These are phyloP conservation scores for Colletotrichum neosansevieriae DNA, from an alignment of 2,329 filamentous ascomycete species.

Conservation along the genomic window DNA sequence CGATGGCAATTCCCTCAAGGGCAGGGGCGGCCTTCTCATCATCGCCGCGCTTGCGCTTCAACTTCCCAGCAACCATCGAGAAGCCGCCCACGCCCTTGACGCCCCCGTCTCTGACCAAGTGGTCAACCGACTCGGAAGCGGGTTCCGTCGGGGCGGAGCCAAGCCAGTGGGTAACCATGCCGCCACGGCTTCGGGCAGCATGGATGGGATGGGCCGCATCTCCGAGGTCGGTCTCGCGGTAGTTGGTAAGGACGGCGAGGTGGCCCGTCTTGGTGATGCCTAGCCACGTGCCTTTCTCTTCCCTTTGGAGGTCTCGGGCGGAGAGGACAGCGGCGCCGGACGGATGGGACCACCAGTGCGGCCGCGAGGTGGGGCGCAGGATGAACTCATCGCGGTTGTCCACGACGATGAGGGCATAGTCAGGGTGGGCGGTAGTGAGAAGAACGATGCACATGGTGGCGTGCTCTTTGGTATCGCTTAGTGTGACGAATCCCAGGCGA, in stretches of 20 bases:
- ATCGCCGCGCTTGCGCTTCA: slow-evolving; percentile 52
- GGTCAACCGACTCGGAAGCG: slow-evolving; percentile 63
- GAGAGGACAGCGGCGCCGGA: slow-evolving; percentile 65
- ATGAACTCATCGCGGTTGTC: slow-evolving; percentile 84
- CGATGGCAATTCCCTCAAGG: slow-evolving; percentile 67
- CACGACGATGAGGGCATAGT: slow-evolving; percentile 79
- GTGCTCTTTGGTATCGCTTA: neutral
- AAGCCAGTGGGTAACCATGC: slow-evolving; percentile 74
- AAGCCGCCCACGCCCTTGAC: slow-evolving; percentile 75
- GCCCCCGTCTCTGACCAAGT: slow-evolving; percentile 63
- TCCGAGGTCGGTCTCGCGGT: slow-evolving; percentile 65
- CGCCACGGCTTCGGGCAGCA: slow-evolving; percentile 69
- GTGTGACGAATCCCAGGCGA: neutral
- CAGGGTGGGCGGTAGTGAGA: slow-evolving; percentile 79
- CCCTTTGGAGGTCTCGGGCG: slow-evolving; percentile 70
- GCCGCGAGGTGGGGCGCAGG: slow-evolving; percentile 71
- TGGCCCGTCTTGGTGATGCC: slow-evolving; percentile 71
- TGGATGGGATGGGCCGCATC: slow-evolving; percentile 65
- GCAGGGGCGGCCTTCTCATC: slow-evolving; percentile 27
- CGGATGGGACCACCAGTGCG: slow-evolving; percentile 71
- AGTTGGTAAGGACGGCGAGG: slow-evolving; percentile 76
- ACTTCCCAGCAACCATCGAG: slow-evolving; percentile 73
- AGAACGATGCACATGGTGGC: slow-evolving; percentile 80
- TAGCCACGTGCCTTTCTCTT: slow-evolving; percentile 75
- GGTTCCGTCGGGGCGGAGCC: slow-evolving; percentile 61